Evolutionary conservation across 2,329 filamentous ascomycete species (phyloP), one percentile per base, ranked within the genome.

Genomic region (Rugonectria rugulosa): DNA sequence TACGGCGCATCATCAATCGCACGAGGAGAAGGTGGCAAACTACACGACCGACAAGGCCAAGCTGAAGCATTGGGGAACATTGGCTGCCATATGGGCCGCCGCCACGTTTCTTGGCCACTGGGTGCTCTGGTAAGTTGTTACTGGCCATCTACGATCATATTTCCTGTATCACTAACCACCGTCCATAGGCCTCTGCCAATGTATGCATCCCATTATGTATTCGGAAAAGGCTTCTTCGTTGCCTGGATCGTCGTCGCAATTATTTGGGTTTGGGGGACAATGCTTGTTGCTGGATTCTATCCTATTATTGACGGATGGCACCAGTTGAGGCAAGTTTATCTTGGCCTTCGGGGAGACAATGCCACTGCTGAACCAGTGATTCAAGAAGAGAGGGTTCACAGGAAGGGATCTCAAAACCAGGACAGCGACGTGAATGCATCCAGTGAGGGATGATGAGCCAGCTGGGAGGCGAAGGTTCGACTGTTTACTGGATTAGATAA

Each of bases 41-140:
- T 73, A 74, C 24, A 50, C 60, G 1, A 59, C 62, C 0, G 68
- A 74, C 4, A 72, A 76, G 6, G 66, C 70, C 2, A 70, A 72
- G 3, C 61, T 81, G 14, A 80, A 78, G 59, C 70, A 75, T 31
- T 83, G 80, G 81, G 74, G 75, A 1, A 70, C 49, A 5, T 52
- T 62, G 0, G 59, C 62, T 0, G 61, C 61, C 0, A 29, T 57
- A 7, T 65, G 80, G 80, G 73, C 79, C 0, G 57, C 73, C 0
- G 79, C 78, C 0, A 83, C 80, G 0, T 82, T 83, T 47, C 51
- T 82, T 1, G 80, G 80, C 0, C 80, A 82, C 47, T 82, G 78
- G 79, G 78, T 83, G 2, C 55, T 83, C 3, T 84, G 80, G 80
- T 70, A 52, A 63, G 66, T 62, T 5, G 21, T 38, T 27, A n/a